Conservation (phyloP, 2,329 filamentous ascomycete species). For the Cadophora sp. region DNA sequence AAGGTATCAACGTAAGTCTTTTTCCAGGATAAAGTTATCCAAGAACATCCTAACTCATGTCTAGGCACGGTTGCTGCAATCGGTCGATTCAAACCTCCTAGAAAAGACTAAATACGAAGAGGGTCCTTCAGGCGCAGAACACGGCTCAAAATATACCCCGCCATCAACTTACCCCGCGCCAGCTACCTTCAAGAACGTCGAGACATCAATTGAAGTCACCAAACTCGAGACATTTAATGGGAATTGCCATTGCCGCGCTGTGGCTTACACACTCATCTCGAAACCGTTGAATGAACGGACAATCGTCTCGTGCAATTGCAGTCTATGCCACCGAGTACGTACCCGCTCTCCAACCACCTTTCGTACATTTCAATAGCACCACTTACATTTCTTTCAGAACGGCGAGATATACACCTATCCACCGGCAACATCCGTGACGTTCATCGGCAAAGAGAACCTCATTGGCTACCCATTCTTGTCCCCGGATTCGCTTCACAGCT, state of each 20-base stretch:
- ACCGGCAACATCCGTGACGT: conserved; percentile 16
- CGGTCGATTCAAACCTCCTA: not conserved
- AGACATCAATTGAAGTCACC: not conserved
- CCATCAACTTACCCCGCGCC: conserved; percentile 15
- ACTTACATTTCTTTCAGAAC: conserved; percentile 26
- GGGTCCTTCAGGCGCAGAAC: not conserved
- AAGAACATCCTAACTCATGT: not conserved
- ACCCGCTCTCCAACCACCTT: not conserved
- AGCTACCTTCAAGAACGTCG: conserved; percentile 3
- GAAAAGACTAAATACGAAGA: conserved; percentile 1
- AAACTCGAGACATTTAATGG: conserved; percentile 32
- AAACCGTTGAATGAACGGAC: conserved; percentile 31
- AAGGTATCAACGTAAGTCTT: conserved; percentile 50
- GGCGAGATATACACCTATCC: conserved; percentile 37
- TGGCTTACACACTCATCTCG: conserved; percentile 33
- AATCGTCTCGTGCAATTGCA: conserved; percentile 40
- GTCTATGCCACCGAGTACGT: conserved; percentile 38
- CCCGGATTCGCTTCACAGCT: conserved; percentile 32
- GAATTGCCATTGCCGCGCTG: conserved; percentile 41
- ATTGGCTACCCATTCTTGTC: conserved; percentile 33
- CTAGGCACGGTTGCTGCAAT: conserved; percentile 12
- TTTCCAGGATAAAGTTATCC: not conserved
- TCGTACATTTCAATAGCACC: not conserved
- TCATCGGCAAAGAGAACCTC: conserved; percentile 27
- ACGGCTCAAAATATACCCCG: not conserved